Evolutionary conservation across 2,329 filamentous ascomycete species (phyloP).

Genomic region (Colletotrichum tofieldiae): DNA sequence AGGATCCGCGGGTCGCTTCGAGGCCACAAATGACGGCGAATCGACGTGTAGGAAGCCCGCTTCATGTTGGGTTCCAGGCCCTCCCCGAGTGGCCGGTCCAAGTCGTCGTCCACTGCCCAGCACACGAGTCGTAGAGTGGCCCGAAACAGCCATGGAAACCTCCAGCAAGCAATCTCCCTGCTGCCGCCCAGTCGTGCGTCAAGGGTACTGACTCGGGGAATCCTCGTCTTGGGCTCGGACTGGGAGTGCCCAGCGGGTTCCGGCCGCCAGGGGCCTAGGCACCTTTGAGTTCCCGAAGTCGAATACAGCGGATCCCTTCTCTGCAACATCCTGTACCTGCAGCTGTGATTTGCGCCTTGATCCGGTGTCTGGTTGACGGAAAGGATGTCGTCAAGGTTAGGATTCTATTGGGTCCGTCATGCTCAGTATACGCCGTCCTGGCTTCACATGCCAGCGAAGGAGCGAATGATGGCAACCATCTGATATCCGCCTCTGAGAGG

Average conservation of each 20-base stretch:
- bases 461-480: conserved; percentile 12
- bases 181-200: neutral
- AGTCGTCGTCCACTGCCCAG: neutral
- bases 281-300: conserved; percentile 23
- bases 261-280: conserved; percentile 9
- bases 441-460: conserved; percentile 31
- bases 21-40: conserved; percentile 17
- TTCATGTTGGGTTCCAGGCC: neutral
- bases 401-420: conserved; percentile 27
- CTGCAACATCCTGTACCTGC: conserved; percentile 31
- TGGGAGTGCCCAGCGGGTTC: conserved; percentile 1
- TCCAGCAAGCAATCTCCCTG: conserved; percentile 26
- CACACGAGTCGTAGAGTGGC: conserved; percentile 28
- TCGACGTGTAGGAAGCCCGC: conserved; percentile 18
- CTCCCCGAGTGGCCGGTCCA: neutral
- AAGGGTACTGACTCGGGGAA: conserved; percentile 3
- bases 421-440: neutral
- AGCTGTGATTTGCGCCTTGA: conserved; percentile 29
- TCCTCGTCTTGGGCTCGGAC: neutral
- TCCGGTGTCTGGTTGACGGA: conserved; percentile 17
- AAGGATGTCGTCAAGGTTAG: conserved; percentile 15
- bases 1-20: conserved; percentile 1
- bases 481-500: neutral
- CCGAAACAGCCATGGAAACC: conserved; percentile 8
- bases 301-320: conserved; percentile 22